These are phyloP conservation scores for Taiozyma sp. DNA, from an alignment of 1,139 yeast species.

Conservation along the genomic window DNA sequence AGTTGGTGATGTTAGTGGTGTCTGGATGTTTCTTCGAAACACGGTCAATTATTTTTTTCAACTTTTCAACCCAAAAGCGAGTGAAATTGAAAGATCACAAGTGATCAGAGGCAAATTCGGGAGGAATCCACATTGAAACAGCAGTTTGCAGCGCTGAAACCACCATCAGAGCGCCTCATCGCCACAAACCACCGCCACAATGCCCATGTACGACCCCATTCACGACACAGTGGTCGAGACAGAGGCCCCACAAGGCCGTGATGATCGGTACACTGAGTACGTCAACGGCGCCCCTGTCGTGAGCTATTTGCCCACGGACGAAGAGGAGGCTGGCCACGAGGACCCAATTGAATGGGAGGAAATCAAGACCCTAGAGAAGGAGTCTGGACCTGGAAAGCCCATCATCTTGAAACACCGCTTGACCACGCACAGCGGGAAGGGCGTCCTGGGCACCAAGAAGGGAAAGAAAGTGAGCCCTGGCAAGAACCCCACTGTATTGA, in stretches of 20 bases:
- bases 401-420: constrained; percentile 5
- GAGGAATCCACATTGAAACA: not conserved
- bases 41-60: not conserved
- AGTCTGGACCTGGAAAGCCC: constrained; percentile 1
- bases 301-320: not conserved
- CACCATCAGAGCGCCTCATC: not conserved
- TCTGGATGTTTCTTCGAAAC: not conserved
- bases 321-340: not conserved
- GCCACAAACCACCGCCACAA: not conserved
- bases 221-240: constrained; percentile 2
- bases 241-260: not conserved
- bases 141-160: not conserved
- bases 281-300: not conserved
- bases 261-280: not conserved
- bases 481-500: constrained; percentile 12
- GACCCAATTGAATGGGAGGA: not conserved
- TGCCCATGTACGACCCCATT: constrained; percentile 5
- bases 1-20: not conserved
- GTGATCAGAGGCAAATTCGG: not conserved
- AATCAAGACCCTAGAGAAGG: not conserved
- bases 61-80: not conserved
- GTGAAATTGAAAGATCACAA: not conserved
- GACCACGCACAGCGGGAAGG: constrained; percentile 1
- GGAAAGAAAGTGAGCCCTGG: constrained; percentile 11
- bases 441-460: constrained; percentile 8